phyloP scores from a whole-genome alignment of 2,329 filamentous ascomycete genomes.

The Trichoderma hamatum region DNA sequence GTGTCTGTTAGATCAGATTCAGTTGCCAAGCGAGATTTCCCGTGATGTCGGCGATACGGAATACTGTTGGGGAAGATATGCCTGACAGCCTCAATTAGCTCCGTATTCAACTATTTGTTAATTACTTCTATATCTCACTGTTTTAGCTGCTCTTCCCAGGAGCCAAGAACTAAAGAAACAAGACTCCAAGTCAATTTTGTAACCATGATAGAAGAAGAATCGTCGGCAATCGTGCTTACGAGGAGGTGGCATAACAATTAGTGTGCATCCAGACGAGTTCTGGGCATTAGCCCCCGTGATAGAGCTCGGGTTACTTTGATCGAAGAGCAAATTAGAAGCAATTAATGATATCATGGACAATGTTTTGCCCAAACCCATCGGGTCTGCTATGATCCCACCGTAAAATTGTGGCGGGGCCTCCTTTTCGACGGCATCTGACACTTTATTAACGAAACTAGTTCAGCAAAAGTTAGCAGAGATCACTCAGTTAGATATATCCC shows the following conservation, averaged over 20 bases:
- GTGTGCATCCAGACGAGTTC: background rate
- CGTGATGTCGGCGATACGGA: background rate
- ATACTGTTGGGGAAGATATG: background rate
- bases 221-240: background rate
- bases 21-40: background rate
- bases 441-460: constrained; percentile 44
- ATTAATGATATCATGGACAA: constrained; percentile 46
- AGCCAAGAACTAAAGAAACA: background rate
- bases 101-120: background rate
- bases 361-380: constrained; percentile 53
- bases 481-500: too few relatives aligned
- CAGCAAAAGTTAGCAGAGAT: too few relatives aligned
- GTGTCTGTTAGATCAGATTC: background rate
- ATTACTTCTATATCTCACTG: background rate
- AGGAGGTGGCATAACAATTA: background rate
- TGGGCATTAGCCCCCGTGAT: background rate
- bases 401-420: constrained; percentile 42
- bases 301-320: background rate
- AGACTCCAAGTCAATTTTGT: background rate
- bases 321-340: constrained; percentile 34
- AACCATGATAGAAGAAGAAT: too few relatives aligned
- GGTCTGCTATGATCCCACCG: constrained; percentile 51
- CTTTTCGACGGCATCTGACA: constrained; percentile 35
- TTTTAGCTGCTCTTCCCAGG: background rate
- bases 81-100: background rate